These are phyloP conservation scores for Didymella glomerata DNA, from an alignment of 2,329 filamentous ascomycete genomes.

Conservation along the genomic window DNA sequence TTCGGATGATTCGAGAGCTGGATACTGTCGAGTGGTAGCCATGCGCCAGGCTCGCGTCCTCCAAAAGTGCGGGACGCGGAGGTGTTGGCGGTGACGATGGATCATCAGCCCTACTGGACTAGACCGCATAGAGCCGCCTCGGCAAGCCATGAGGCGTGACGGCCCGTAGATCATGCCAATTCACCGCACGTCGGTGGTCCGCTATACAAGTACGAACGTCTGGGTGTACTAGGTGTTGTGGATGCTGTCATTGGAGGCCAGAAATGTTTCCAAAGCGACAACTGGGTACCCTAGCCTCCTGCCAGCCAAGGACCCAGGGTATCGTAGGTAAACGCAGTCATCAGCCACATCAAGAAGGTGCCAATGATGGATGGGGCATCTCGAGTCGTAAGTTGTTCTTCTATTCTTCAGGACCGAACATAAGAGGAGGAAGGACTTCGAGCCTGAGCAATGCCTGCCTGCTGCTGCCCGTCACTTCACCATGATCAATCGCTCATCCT, in stretches of 20 bases:
- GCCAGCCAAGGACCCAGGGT: background rate
- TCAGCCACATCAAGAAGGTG: background rate
- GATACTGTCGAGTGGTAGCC: constrained; percentile 10
- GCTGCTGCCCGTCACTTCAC: constrained; percentile 19
- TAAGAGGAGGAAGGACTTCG: constrained; percentile 19
- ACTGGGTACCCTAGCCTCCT: constrained; percentile 8
- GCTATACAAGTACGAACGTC: constrained; percentile 2
- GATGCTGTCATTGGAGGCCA: constrained; percentile 5
- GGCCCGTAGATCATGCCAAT: constrained; percentile 14
- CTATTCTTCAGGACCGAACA: constrained; percentile 22
- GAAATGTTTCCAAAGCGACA: background rate
- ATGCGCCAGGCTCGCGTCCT: constrained; percentile 31
- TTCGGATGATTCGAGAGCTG: constrained; percentile 14
- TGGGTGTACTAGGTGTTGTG: background rate
- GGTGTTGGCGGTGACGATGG: constrained; percentile 37
- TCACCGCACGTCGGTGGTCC: constrained; percentile 5
- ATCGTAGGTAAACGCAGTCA: background rate
- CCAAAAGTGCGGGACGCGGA: constrained; percentile 28
- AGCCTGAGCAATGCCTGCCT: constrained; percentile 11
- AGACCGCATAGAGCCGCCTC: constrained; percentile 27
- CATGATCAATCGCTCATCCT: constrained; percentile 14
- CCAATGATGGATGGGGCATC: background rate
- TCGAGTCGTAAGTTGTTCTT: constrained; percentile 21
- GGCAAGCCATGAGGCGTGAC: constrained; percentile 22
- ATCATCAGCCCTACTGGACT: constrained; percentile 35